Percentiles rank a stretch among this genome's conserved stretches.
phyloP scores from a whole-genome alignment of 1,284 basidiomycete species.

The Sanghuangporus sanghuang region DNA sequence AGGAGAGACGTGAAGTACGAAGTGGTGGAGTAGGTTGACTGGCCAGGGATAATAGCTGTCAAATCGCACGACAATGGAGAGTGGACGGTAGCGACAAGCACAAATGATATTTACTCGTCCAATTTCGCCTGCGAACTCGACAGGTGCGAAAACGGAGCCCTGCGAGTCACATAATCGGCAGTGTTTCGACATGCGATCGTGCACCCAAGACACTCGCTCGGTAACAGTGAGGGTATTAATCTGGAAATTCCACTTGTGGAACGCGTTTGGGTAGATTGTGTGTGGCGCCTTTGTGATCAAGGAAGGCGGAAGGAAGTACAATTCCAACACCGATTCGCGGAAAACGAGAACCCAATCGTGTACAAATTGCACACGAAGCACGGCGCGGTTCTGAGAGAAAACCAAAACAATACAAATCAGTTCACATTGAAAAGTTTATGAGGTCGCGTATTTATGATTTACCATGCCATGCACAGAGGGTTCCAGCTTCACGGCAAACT shows the following conservation, averaged over 20 bases:
- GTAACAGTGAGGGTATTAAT: constrained; percentile 45
- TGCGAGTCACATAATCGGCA: constrained; percentile 3
- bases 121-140: background rate
- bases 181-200: constrained; percentile 1
- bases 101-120: background rate
- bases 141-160: background rate
- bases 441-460: background rate
- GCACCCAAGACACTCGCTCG: constrained; percentile 14
- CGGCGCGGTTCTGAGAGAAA: constrained; percentile 2
- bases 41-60: constrained; percentile 61
- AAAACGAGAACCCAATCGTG: constrained; percentile 38
- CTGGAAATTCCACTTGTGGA: constrained; percentile 47
- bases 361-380: constrained; percentile 30
- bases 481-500: constrained; percentile 2
- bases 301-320: constrained; percentile 29
- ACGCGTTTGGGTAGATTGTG: constrained; percentile 37
- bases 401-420: background rate
- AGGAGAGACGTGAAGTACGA: constrained; percentile 31
- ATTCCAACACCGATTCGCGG: constrained; percentile 35
- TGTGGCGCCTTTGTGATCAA: constrained; percentile 18
- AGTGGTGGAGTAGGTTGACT: constrained; percentile 61
- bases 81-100: constrained; percentile 26
- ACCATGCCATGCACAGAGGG: constrained; percentile 5
- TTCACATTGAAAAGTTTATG: background rate
- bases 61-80: constrained; percentile 55